Conservation (phyloP, 83 land plant genomes). For the Picea engelmannii region DNA sequence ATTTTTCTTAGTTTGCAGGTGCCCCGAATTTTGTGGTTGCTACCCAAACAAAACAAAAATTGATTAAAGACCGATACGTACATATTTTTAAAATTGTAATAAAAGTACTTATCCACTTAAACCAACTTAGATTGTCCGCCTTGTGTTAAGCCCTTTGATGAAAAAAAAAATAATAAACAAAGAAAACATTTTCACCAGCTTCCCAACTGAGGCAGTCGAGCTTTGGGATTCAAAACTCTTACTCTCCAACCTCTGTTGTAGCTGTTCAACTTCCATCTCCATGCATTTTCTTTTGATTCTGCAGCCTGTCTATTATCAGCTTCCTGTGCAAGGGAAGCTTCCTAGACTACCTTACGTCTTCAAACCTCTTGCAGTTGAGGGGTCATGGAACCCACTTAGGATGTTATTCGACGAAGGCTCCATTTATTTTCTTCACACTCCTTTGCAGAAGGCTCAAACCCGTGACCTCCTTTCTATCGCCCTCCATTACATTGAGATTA, state of each 20-base stretch:
- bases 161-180: no score
- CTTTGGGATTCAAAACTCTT: background rate
- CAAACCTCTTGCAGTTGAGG: background rate
- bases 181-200: background rate
- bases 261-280: background rate
- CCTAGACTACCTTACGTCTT: background rate
- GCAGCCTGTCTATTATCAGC: background rate
- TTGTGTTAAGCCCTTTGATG: no score
- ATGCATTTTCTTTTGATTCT: background rate
- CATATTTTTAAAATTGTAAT: no score
- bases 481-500: no score
- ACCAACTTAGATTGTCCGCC: no score
- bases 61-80: no score
- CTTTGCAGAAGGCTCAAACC: background rate
- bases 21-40: no score
- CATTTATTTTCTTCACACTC: background rate
- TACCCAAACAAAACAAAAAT: no score
- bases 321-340: background rate
- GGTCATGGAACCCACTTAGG: background rate
- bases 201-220: background rate
- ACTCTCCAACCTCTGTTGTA: background rate
- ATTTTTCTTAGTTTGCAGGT: no score
- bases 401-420: background rate
- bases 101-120: no score
- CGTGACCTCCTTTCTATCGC: no score